phyloP scores from a whole-genome alignment of 805 yeast species.

The Huiozyma sinensis region DNA sequence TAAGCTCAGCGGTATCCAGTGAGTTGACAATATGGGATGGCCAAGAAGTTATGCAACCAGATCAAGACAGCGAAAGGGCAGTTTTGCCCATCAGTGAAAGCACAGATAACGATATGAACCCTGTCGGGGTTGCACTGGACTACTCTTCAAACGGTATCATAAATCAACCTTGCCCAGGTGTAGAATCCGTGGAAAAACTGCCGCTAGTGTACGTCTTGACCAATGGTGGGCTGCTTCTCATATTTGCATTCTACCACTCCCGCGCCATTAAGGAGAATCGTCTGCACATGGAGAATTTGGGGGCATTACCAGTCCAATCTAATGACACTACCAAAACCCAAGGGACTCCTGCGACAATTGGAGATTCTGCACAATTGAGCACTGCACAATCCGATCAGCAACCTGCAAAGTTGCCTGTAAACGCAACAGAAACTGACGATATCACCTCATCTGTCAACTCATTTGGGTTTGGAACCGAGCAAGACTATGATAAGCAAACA shows the following conservation, averaged over 20 bases:
- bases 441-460: too few relatives aligned
- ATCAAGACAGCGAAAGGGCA: conserved; percentile 65
- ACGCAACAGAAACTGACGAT: too few relatives aligned
- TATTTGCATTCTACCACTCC: conserved; percentile 56
- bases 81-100: conserved; percentile 60
- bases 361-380: too few relatives aligned
- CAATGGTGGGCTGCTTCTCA: conserved; percentile 48
- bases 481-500: too few relatives aligned
- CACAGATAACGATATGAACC: conserved; percentile 55
- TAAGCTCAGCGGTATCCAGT: conserved; percentile 54
- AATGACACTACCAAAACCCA: too few relatives aligned
- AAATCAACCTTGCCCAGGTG: conserved; percentile 43
- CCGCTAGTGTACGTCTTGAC: conserved; percentile 59
- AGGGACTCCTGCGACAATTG: too few relatives aligned
- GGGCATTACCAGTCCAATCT: not conserved
- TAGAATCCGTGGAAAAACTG: conserved; percentile 48
- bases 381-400: too few relatives aligned
- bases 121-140: conserved; percentile 63
- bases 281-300: conserved; percentile 14
- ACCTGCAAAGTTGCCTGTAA: too few relatives aligned
- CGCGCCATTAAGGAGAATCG: conserved; percentile 35
- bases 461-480: too few relatives aligned
- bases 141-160: conserved; percentile 35
- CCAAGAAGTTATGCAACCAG: conserved; percentile 32
- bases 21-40: conserved; percentile 44